Conservation (phyloP, 2,329 filamentous ascomycete genomes). For the Ploettnerulaceae sp. region DNA sequence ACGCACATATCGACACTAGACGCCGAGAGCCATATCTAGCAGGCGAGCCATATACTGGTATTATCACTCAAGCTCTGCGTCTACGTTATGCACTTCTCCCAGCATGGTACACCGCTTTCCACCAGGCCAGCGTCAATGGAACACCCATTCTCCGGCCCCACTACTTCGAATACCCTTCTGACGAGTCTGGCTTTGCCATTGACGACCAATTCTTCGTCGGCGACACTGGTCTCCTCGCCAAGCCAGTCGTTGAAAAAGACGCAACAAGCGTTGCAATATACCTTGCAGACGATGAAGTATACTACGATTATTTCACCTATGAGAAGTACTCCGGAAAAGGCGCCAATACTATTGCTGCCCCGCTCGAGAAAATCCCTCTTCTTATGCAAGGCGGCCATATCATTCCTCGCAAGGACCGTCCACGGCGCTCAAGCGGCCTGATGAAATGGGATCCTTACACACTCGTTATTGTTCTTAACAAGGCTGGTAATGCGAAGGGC, state of each 20-base stretch:
- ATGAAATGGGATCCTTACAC: conserved; percentile 98
- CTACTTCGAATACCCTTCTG: conserved; percentile 84
- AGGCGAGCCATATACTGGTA: conserved; percentile 76
- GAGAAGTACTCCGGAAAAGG: conserved; percentile 66
- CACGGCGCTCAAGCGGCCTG: conserved; percentile 75
- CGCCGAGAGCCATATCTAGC: conserved; percentile 89
- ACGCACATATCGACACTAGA: conserved; percentile 94
- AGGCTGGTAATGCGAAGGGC: conserved; percentile 68
- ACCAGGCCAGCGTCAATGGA: conserved; percentile 76
- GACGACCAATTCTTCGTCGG: conserved; percentile 95
- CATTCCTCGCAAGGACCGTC: conserved; percentile 82
- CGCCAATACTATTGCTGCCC: conserved; percentile 65
- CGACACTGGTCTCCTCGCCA: conserved; percentile 82
- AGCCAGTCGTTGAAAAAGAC: conserved; percentile 79
- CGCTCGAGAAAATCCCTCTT: conserved; percentile 80
- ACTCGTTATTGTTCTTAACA: conserved; percentile 69
- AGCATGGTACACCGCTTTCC: conserved; percentile 96
- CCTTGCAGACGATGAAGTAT: conserved; percentile 81
- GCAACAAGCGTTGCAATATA: conserved; percentile 72
- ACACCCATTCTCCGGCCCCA: conserved; percentile 87
- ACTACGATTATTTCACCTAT: conserved; percentile 95
- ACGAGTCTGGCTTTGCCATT: conserved; percentile 80
- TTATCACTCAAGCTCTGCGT: conserved; percentile 82
- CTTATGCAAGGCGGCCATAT: conserved; percentile 93
- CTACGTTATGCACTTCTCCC: conserved; percentile 87